Conservation (phyloP, 441 rosid species). For the Hura crepitans region DNA sequence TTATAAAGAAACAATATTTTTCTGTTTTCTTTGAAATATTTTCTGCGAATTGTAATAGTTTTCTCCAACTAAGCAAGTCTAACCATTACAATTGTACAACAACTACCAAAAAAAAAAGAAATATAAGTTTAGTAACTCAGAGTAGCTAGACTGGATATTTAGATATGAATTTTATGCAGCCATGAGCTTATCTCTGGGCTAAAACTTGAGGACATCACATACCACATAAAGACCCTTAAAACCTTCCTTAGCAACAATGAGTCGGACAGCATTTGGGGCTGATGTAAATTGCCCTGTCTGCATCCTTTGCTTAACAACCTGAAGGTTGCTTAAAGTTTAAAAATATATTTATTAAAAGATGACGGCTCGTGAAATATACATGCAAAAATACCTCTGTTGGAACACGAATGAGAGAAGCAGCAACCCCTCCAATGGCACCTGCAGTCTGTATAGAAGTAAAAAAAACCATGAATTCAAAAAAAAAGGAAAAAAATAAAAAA, state of each 20-base stretch:
- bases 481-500: no score
- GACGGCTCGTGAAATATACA: slow-evolving; percentile 1
- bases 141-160: not conserved
- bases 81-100: slow-evolving; percentile 5
- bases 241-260: slow-evolving; percentile 40
- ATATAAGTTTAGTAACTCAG: slow-evolving; percentile 5
- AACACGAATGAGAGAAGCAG: slow-evolving; percentile 93
- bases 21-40: not conserved
- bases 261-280: slow-evolving; percentile 47
- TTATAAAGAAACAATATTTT: not conserved
- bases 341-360: not conserved
- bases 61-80: not conserved
- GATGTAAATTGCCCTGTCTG: slow-evolving; percentile 49
- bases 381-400: slow-evolving; percentile 73
- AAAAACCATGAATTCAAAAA: no score
- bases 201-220: slow-evolving; percentile 26
- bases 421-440: slow-evolving; percentile 90
- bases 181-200: not conserved
- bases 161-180: not conserved
- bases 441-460: slow-evolving; percentile 65
- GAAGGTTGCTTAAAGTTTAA: slow-evolving; percentile 22
- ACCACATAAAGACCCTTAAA: slow-evolving; percentile 59
- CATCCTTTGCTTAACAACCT: slow-evolving; percentile 74
- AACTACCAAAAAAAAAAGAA: not conserved
- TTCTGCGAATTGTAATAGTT: not conserved